Base-by-base conservation (phyloP, 768 basidiomycete genomes). In the Phaffia australis region DNA sequence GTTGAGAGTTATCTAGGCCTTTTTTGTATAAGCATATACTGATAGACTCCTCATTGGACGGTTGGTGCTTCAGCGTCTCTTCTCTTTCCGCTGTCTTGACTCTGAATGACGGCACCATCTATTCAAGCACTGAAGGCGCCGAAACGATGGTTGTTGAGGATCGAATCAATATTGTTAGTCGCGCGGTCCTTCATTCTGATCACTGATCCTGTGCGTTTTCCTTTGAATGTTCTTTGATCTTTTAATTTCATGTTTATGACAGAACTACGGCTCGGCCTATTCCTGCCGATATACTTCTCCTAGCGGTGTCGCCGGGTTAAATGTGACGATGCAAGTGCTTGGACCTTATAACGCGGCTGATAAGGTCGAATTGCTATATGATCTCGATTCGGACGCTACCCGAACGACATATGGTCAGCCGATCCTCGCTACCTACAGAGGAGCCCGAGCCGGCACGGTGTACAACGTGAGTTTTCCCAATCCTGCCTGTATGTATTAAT, bases 251-350 rank as follows among this genome's bases (percentile, higher is more conserved):
- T 23, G 47, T 11, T 49, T 14, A 16, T 27, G 18, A 4, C 1
- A 64, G 63, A 48, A 64, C 27, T 29, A 42, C 9, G 63, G 63
- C 23, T 35, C 32, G 3, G 55, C 63, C 2, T 64, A 23, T 30
- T 47, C 63, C 42, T 64, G 63, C 30, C n/a, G 54, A n/a, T 63
- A 63, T 42, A 42, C 21, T 19, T 19, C 48, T 25, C 42, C 58
- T n/a, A 21, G 6, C 35, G 25, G n/a, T 15, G 27, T 21, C 9
- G 21, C 50, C 3, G 63, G 56, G 3, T 21, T 64, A n/a, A 64
- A 64, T 56, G 50, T 64, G 42, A 64, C 63, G 18, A 23, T 64
- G 46, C 30, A 30, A 3, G 63, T 64, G 18, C 55, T 42, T 56
- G 54, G 54, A 29, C 52, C 52, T 4, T 56, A 56, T 48, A 47